Percentiles rank a stretch among this genome's conserved stretches.
Conservation (phyloP, 2,329 filamentous ascomycete species). For the Botrytis porri region DNA sequence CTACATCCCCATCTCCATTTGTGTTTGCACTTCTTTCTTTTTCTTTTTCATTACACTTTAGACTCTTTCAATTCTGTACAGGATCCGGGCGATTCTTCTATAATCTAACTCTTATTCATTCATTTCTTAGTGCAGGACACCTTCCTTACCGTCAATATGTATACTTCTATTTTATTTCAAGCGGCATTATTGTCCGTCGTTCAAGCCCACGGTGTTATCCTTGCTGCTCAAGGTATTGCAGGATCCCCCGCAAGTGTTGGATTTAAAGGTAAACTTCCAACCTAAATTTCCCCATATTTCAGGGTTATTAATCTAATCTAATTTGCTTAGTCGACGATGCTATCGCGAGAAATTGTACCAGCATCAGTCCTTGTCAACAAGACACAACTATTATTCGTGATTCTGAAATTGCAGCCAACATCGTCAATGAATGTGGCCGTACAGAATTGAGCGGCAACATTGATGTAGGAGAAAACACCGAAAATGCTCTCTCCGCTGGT, state of each 20-base stretch:
- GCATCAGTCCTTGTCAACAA: constrained; percentile 63
- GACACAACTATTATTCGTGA: constrained; percentile 63
- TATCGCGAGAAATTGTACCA: constrained; percentile 61
- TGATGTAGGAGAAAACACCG: constrained; percentile 55
- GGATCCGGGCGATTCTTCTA: constrained; percentile 20
- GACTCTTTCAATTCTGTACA: constrained; percentile 5
- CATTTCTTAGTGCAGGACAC: constrained; percentile 20
- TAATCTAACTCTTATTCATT: constrained; percentile 16
- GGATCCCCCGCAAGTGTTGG: constrained; percentile 12
- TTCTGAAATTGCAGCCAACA: constrained; percentile 50
- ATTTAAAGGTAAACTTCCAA: constrained; percentile 8
- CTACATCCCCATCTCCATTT: constrained; percentile 2
- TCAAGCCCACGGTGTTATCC: constrained; percentile 16
- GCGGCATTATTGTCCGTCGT: constrained; percentile 11
- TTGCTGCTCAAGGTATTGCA: constrained; percentile 14
- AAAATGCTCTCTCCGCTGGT: constrained; percentile 47
- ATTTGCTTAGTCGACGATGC: constrained; percentile 46
- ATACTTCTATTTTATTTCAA: constrained; percentile 13
- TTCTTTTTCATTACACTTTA: not conserved
- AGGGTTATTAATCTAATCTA: not conserved
- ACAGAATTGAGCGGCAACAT: constrained; percentile 61
- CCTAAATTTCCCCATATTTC: not conserved
- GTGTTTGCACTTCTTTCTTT: not conserved
- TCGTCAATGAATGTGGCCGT: constrained; percentile 60
- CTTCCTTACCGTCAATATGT: constrained; percentile 13